Base-by-base conservation (phyloP, 306 rosid genomes). In the Lathyrus tuberosus region DNA sequence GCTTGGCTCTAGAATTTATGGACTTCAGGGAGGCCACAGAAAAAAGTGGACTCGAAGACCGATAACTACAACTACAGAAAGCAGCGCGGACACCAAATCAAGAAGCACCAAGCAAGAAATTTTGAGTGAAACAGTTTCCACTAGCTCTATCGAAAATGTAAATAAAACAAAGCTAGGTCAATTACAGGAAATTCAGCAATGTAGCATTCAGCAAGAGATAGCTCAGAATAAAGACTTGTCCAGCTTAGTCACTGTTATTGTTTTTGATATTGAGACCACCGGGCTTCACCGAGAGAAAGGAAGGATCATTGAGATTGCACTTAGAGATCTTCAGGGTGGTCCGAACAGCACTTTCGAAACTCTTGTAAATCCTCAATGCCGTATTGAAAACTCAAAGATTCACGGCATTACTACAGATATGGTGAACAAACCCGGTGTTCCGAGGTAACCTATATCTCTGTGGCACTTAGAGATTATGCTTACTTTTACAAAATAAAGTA, bases 321-420 rank as follows among this genome's bases (percentile, higher is more conserved):
- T 88, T 76, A 88, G 85, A 73, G 96, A 82, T 84, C 97, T 91
- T 75, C 73, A 68, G 18, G 99, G 99, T 13, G 99, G 99, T 73
- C 79, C 81, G 40, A 83, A 88, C 48, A 94, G 99, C 84, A 87
- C 96, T 61, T 91, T 94, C 77, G 88, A 90, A 78, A 87, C 99
- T 51, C 82, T 94, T 28, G 88, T 94, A 71, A 91, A 94, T 75
- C 99, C 99, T 22, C 88, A 80, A 58, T 69, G 90, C 62, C 0
- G 6, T 56, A 53, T 94, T 69, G 38, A 72, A 49, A 88, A 91
- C 83, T 62, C 92, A 70, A 6, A 13, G 17, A 37, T 90, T 52
- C 96, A 94, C 65, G 84, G 84, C 67, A 94, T 94, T 69, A 80
- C 87, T 43, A 76, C 69, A 42, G 52, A 49, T 44, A 88, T 83